phyloP scores from a whole-genome alignment of 2,329 filamentous ascomycete species.

The Epichloe uncinata region DNA sequence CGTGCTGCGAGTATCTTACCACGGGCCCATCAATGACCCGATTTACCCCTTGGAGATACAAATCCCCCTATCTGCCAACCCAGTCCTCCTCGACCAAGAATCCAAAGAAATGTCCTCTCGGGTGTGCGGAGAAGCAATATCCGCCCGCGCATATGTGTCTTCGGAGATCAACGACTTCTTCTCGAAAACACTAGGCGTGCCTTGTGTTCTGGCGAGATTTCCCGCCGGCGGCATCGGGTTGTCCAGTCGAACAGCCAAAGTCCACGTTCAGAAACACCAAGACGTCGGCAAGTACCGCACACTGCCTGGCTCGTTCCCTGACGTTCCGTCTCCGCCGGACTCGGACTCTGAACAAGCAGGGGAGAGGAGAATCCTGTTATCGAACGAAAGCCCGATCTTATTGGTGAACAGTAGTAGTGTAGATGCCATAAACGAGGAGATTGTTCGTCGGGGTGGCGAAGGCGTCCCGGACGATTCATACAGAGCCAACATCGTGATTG shows the following conservation, averaged over 20 bases:
- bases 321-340: conserved; percentile 40
- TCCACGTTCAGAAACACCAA: conserved; percentile 50
- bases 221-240: conserved; percentile 46
- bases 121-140: conserved; percentile 73
- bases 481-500: conserved; percentile 73
- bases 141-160: conserved; percentile 56
- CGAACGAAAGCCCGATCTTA: conserved; percentile 90
- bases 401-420: conserved; percentile 72
- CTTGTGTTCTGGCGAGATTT: conserved; percentile 75
- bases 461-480: conserved; percentile 63
- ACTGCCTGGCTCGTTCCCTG: conserved; percentile 42
- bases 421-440: conserved; percentile 60
- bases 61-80: conserved; percentile 52
- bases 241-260: conserved; percentile 56
- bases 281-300: conserved; percentile 10
- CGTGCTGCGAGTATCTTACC: conserved; percentile 46
- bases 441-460: conserved; percentile 48
- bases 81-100: conserved; percentile 36
- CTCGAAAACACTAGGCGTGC: conserved; percentile 57
- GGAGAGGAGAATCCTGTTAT: conserved; percentile 53
- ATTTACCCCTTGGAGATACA: conserved; percentile 20
- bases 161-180: conserved; percentile 62
- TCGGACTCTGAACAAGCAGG: conserved; percentile 35
- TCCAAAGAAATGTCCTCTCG: conserved; percentile 39
- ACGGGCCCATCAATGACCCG: conserved; percentile 16